phyloP scores from a whole-genome alignment of 176 grass and related monocot species.

The Thalia dealbata region DNA sequence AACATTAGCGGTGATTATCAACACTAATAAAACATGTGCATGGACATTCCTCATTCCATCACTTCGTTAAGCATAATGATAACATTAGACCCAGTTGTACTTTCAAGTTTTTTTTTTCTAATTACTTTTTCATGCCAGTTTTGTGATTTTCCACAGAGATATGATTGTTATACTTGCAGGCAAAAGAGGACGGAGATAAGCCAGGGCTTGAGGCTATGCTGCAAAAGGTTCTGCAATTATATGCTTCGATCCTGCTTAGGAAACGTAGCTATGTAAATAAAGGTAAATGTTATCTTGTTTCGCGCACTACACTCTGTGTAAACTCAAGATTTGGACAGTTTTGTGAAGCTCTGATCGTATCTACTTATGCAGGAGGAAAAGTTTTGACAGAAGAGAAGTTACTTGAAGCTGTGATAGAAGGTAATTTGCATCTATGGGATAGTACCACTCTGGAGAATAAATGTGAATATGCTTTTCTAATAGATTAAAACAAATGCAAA shows the following conservation, averaged over 20 bases:
- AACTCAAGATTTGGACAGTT: background rate
- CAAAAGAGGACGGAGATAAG: conserved; percentile 79
- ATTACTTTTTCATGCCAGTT: background rate
- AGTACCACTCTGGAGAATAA: background rate
- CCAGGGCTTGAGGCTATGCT: conserved; percentile 81
- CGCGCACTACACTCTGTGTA: background rate
- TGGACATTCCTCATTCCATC: background rate
- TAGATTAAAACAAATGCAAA: background rate
- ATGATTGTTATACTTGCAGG: conserved; percentile 36
- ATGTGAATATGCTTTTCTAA: background rate
- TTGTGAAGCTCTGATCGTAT: background rate
- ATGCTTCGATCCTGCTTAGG: conserved; percentile 65
- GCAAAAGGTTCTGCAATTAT: conserved; percentile 81
- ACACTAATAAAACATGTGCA: background rate
- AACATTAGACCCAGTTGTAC: background rate
- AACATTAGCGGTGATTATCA: background rate
- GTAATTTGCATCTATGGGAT: background rate
- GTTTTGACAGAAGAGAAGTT: conserved; percentile 63
- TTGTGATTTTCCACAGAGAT: background rate
- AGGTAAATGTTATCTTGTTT: conserved; percentile 36
- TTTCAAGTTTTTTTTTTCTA: background rate
- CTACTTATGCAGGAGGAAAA: conserved; percentile 41
- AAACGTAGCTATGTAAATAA: conserved; percentile 83
- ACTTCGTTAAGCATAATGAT: background rate
- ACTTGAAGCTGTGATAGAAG: conserved; percentile 73